phyloP scores from a whole-genome alignment of 164 flowering plant genomes.

The Malania oleifera region DNA sequence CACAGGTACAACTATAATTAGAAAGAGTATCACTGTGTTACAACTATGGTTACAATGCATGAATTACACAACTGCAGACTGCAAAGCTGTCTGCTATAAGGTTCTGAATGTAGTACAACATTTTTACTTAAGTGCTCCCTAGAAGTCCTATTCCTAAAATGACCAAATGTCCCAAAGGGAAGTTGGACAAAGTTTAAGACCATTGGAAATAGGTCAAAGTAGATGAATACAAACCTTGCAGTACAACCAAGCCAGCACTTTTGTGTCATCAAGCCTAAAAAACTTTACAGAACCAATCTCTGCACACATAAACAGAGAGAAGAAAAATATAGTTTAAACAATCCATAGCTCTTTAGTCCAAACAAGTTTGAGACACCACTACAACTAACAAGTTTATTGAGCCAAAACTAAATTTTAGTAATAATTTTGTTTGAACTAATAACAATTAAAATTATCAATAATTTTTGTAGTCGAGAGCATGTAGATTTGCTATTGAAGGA shows the following conservation, averaged over 20 bases:
- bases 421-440: too few species aligned
- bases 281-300: conserved; percentile 73
- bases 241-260: conserved; percentile 72
- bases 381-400: too few species aligned
- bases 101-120: background rate
- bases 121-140: background rate
- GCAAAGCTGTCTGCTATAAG: background rate
- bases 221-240: conserved; percentile 51
- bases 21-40: too few species aligned
- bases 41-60: too few species aligned
- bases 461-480: too few species aligned
- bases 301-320: conserved; percentile 24
- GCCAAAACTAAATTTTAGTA: too few species aligned
- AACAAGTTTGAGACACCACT: too few species aligned
- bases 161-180: background rate
- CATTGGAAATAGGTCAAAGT: conserved; percentile 3
- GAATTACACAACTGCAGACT: too few species aligned
- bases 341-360: too few species aligned
- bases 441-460: too few species aligned
- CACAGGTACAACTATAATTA: too few species aligned
- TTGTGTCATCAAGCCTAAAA: conserved; percentile 83
- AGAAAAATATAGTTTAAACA: too few species aligned
- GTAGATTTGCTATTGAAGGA: background rate
- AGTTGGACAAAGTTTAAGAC: background rate
- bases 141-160: background rate